A percentile compares a stretch with the other conserved stretches of the same genome.
Conservation (phyloP, 306 rosid genomes). For the Mimosa pudica region DNA sequence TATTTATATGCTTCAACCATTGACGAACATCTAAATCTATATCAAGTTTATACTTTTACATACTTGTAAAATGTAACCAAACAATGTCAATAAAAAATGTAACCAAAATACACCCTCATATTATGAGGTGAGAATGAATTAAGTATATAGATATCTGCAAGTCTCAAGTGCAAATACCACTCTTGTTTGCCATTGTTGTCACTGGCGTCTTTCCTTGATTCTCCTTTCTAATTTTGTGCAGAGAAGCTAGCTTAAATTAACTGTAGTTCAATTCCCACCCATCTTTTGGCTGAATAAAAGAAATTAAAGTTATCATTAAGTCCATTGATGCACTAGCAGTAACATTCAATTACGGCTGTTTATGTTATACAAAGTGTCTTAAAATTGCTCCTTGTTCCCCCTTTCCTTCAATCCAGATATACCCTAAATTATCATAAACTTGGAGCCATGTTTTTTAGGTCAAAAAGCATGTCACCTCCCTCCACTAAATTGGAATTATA, state of each 20-base stretch:
- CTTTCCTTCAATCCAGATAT: neutral
- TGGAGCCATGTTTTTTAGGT: neutral
- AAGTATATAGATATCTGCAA: conserved; percentile 9
- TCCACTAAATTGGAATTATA: neutral
- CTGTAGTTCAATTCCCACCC: neutral
- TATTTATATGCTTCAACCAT: conserved; percentile 28
- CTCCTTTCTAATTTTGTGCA: conserved; percentile 4
- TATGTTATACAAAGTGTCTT: neutral
- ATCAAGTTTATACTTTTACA: conserved; percentile 8
- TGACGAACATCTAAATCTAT: neutral
- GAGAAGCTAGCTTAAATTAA: neutral
- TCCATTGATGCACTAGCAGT: neutral
- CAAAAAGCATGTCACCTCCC: conserved; percentile 21
- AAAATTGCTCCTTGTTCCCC: neutral
- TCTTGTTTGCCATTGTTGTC: conserved; percentile 30
- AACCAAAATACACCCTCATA: conserved; percentile 21
- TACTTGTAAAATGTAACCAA: conserved; percentile 24
- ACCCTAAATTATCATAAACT: neutral
- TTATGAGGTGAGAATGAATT: conserved; percentile 27
- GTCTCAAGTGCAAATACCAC: conserved; percentile 20
- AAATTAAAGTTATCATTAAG: neutral
- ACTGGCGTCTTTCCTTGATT: neutral
- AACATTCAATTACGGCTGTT: neutral
- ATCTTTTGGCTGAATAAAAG: neutral
- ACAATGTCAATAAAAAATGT: too few species aligned